Evolutionary conservation across 2,329 filamentous ascomycete species (phyloP), one percentile per base, ranked within the genome.

Genomic region (Talaromyces funiculosus): DNA sequence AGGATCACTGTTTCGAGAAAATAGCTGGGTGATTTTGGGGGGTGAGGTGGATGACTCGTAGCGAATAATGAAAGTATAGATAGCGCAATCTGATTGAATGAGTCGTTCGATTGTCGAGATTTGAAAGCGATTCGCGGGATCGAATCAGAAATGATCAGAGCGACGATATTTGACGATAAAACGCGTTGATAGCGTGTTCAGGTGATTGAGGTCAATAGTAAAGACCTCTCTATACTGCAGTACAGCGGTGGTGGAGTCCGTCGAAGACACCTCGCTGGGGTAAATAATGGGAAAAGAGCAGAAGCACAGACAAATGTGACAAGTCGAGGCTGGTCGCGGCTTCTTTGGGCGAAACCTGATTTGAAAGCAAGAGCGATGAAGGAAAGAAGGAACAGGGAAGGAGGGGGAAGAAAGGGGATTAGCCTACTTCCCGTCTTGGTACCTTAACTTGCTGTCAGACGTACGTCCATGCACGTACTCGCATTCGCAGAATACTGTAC

Each of bases 351-450:
- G 45, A 31, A 29, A 18, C 24, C 45, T 51, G 47, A 33, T 51
- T 35, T 51, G 47, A 51, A 18, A 31, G 55, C 42, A 47, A 22
- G 40, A 60, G 40, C 26, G 35, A 38, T 35, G 37, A 22, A 40
- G 18, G 24, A 54, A 59, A 18, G 53, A 59, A 26, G 29, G 56
- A 38, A 24, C 54, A 49, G 24, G 20, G 37, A 47, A 29, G 42
- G 56, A 14, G 26, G 40, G 61, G 43, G 59, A 35, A 54, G 42
- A 54, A 56, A 35, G 55, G 61, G 40, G 40, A 55, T 29, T 47
- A 20, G 29, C 37, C 16, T 37, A 14, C 35, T 40, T n/a, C 12
- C n/a, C 16, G 26, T 8, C 38, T 47, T 31, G 20, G 45, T 33
- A 31, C 8, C n/a, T 16, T 8, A 49, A 29, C 6, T 49, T 49